Evolutionary conservation across 148 eudicot species (phyloP).

Genomic region (Salicornia ramosissima): DNA sequence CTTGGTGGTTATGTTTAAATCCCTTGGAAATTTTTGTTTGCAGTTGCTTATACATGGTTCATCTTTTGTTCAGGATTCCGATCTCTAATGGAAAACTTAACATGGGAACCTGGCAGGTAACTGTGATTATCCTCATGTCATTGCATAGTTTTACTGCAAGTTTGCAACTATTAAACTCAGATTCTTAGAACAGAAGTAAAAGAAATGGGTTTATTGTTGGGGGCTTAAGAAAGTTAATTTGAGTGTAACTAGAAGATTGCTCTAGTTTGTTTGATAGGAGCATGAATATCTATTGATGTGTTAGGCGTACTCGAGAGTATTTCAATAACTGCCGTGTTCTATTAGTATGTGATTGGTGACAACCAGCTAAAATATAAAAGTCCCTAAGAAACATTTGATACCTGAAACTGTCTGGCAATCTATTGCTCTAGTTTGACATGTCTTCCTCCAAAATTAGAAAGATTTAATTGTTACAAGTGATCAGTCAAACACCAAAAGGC

Average conservation of each 20-base stretch:
- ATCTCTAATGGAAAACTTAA: constrained; percentile 81
- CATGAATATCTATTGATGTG: neutral
- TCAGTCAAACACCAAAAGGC: too few species aligned
- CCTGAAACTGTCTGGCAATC: neutral
- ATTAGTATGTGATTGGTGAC: too few species aligned
- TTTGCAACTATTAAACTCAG: neutral
- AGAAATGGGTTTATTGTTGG: neutral
- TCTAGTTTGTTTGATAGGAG: neutral
- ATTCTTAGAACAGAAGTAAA: too few species aligned
- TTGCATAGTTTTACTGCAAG: neutral
- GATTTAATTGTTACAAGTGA: neutral
- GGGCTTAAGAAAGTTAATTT: neutral
- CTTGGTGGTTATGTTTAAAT: constrained; percentile 3
- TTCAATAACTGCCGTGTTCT: neutral
- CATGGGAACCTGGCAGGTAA: constrained; percentile 99
- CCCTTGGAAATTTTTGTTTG: neutral
- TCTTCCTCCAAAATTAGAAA: neutral
- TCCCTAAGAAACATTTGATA: neutral
- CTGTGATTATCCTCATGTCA: neutral
- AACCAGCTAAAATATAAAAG: neutral
- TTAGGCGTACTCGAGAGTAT: neutral
- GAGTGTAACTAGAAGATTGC: neutral
- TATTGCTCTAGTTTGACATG: neutral
- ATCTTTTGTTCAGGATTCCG: constrained; percentile 59
- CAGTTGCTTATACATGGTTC: constrained; percentile 5